Conservation (phyloP, 2,329 filamentous ascomycete genomes). For the Thielaviopsis ethacetica region DNA sequence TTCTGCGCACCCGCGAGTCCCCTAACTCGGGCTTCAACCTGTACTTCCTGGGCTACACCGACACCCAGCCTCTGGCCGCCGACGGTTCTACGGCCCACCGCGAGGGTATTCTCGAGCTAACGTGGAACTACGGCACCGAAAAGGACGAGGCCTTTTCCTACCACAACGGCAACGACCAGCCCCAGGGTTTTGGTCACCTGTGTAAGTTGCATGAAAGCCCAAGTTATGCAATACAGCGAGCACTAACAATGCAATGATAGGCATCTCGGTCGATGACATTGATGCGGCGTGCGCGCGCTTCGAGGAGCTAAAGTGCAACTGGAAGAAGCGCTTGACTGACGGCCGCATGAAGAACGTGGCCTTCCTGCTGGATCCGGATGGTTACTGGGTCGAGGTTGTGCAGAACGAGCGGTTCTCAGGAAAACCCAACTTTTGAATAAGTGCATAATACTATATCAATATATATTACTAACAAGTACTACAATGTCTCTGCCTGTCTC, state of each 20-base stretch:
- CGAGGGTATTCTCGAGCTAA: slow-evolving; percentile 80
- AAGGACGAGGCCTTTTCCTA: slow-evolving; percentile 73
- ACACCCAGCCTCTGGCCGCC: slow-evolving; percentile 33
- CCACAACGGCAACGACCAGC: slow-evolving; percentile 80
- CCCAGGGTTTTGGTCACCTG: slow-evolving; percentile 89
- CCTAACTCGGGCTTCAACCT: slow-evolving; percentile 63
- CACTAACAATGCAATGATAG: slow-evolving; percentile 23
- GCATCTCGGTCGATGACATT: slow-evolving; percentile 72
- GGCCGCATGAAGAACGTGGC: slow-evolving; percentile 88
- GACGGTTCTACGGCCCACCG: slow-evolving; percentile 42
- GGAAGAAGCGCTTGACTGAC: slow-evolving; percentile 92
- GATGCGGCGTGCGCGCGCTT: slow-evolving; percentile 75
- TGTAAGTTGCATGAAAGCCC: slow-evolving; percentile 35
- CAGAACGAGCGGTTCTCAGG: slow-evolving; percentile 57
- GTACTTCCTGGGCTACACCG: slow-evolving; percentile 78
- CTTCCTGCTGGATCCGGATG: slow-evolving; percentile 77
- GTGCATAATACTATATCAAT: slow-evolving; percentile 4
- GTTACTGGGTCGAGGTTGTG: slow-evolving; percentile 66
- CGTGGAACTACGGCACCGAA: slow-evolving; percentile 72
- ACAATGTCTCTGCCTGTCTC: not conserved
- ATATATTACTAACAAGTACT: not conserved
- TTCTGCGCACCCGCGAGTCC: slow-evolving; percentile 58
- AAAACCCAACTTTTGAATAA: slow-evolving; percentile 33
- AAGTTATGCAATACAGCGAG: not conserved
- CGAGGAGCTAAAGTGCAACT: slow-evolving; percentile 64